phyloP scores from a whole-genome alignment of 1,284 basidiomycete species.

The Omphalotus olearius region DNA sequence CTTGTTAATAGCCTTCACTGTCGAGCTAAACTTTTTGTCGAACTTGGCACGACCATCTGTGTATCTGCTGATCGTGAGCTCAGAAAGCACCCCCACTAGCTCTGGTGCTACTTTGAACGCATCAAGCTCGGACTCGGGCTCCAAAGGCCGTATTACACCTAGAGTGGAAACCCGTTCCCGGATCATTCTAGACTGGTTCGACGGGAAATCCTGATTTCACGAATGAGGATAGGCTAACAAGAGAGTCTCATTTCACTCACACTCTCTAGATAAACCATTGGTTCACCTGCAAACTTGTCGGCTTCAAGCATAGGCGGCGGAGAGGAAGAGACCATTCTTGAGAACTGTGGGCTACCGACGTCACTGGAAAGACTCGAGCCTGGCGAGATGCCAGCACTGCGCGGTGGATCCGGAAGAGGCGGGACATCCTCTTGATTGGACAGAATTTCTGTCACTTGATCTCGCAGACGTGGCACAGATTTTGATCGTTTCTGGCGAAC shows the following conservation, averaged over 20 bases:
- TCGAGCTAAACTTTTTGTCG: conserved; percentile 58
- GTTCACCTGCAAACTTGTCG: conserved; percentile 57
- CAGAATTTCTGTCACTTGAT: not conserved
- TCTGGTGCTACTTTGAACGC: conserved; percentile 63
- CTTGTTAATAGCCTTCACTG: conserved; percentile 54
- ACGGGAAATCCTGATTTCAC: conserved; percentile 26
- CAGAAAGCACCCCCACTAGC: conserved; percentile 67
- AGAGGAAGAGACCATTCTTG: not conserved
- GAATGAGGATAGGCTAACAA: not conserved
- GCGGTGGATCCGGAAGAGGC: not conserved
- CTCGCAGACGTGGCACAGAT: not conserved
- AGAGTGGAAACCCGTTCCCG: conserved; percentile 83
- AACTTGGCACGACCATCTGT: conserved; percentile 52
- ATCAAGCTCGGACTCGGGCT: conserved; percentile 61
- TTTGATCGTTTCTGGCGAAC: not conserved
- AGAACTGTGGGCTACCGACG: not conserved
- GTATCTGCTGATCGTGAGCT: conserved; percentile 61
- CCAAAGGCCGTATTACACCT: conserved; percentile 77
- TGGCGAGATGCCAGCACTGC: not conserved
- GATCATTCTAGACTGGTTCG: conserved; percentile 52
- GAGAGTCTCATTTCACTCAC: conserved; percentile 30
- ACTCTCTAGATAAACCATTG: conserved; percentile 47
- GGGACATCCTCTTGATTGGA: not conserved
- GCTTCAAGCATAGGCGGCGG: conserved; percentile 1
- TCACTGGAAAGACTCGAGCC: not conserved